These are phyloP conservation scores for Aspergillus brasiliensis DNA, from an alignment of 2,329 filamentous ascomycete species.

Conservation along the genomic window DNA sequence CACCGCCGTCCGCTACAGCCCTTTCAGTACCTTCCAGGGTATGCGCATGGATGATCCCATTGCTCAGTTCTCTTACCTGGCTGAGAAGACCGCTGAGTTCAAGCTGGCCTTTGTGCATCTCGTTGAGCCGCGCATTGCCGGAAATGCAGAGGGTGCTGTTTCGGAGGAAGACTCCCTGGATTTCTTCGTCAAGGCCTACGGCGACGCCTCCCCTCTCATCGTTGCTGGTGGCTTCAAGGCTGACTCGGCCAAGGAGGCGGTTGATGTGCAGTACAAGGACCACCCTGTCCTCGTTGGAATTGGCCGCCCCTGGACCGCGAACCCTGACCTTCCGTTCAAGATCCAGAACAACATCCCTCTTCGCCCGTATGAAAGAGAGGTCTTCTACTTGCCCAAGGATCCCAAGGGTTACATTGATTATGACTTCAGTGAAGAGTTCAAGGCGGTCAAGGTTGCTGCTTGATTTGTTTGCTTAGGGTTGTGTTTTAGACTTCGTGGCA, in stretches of 20 bases:
- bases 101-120: constrained; percentile 64
- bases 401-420: constrained; percentile 45
- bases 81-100: constrained; percentile 53
- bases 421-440: constrained; percentile 36
- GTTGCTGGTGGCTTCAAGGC: constrained; percentile 53
- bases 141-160: constrained; percentile 34
- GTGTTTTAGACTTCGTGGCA: background rate
- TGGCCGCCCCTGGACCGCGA: constrained; percentile 49
- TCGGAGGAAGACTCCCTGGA: constrained; percentile 38
- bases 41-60: constrained; percentile 64
- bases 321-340: constrained; percentile 50
- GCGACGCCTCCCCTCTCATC: constrained; percentile 49
- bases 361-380: constrained; percentile 41
- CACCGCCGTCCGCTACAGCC: constrained; percentile 52
- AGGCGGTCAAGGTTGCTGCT: constrained; percentile 24
- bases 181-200: constrained; percentile 49
- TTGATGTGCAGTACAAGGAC: constrained; percentile 33
- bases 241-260: constrained; percentile 42
- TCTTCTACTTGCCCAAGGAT: constrained; percentile 44
- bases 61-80: constrained; percentile 64
- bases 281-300: constrained; percentile 41
- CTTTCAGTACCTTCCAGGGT: constrained; percentile 42
- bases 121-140: constrained; percentile 58
- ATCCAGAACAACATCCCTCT: constrained; percentile 42
- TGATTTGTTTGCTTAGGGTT: constrained; percentile 15